Base-by-base conservation (phyloP, 2,329 filamentous ascomycete species). In the Penicillium psychrosexuale region DNA sequence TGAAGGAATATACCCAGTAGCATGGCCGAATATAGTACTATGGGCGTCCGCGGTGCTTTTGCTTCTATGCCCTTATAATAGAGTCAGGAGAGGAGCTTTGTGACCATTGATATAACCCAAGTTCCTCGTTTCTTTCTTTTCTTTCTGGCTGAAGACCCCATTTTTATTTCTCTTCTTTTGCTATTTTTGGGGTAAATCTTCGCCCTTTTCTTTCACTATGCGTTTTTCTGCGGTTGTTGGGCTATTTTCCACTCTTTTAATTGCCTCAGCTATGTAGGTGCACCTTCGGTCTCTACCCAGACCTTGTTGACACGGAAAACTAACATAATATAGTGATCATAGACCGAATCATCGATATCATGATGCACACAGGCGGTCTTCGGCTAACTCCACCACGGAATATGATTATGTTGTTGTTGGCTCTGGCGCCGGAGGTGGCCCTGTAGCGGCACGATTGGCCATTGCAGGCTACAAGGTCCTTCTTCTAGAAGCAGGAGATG, bases 361-460 rank as follows among this genome's bases (percentile, higher is more conserved):
- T 44, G 43, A 43, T 27, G n/a, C 28, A 24, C 19, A 58, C 37
- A 60, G 34, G 39, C 38, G 61, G 8, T 47, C 54, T 28, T 33
- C 51, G 17, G 42, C n/a, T 17, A 39, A 33, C n/a, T 42, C 22
- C 19, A 40, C 53, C 22, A 27, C 44, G 5, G 28, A 68, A 34
- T 87, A 87, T 64, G 84, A 87, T 57, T 87, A 84, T 69, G 75
- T 87, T 28, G 78, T 87, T 9, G 82, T 86, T 36, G 84, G 84
- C 11, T 83, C 81, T 7, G 83, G 84, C 3, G 76, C 83, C 7
- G 83, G 83, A 12, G 84, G 83, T 44, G 82, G 80, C 15, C 82
- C 83, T 8, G 68, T 86, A 5, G 82, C 83, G 12, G 80, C 81
- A 24, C 78, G 82, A 39, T 78, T 87, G 28, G 84, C 84, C n/a